A percentile compares a stretch with the other conserved stretches of the same genome.
Conservation (phyloP, 352 stramenopile species). For the Stephanocyclus meneghinianus region DNA sequence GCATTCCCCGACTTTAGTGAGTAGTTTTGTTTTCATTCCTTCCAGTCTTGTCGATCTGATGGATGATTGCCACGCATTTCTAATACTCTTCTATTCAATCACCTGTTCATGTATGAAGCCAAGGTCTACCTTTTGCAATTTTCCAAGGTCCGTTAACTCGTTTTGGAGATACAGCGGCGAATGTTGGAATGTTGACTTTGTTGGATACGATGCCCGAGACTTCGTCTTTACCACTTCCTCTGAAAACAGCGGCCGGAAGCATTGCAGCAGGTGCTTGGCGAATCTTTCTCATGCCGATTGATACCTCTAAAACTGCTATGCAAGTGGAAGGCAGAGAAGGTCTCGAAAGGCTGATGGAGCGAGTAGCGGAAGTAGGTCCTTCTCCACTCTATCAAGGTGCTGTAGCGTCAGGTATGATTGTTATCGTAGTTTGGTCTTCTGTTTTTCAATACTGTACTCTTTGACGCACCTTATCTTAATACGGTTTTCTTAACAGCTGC, state of each 20-base stretch:
- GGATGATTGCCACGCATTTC: background rate
- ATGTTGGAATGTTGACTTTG: slow-evolving; percentile 86
- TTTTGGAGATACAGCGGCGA: slow-evolving; percentile 89
- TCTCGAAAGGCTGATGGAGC: slow-evolving; percentile 61
- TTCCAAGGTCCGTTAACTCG: slow-evolving; percentile 84
- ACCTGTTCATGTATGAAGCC: slow-evolving; percentile 18
- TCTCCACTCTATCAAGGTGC: slow-evolving; percentile 84
- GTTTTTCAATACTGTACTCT: too few species aligned
- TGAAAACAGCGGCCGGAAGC: slow-evolving; percentile 84
- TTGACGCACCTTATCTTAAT: too few species aligned
- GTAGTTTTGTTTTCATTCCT: background rate
- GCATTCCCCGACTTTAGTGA: slow-evolving; percentile 85
- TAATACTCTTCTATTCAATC: background rate
- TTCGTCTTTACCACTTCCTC: slow-evolving; percentile 77
- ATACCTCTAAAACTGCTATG: slow-evolving; percentile 82
- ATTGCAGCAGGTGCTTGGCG: slow-evolving; percentile 84
- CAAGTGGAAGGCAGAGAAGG: slow-evolving; percentile 86
- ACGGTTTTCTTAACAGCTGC: too few species aligned
- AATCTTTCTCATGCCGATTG: slow-evolving; percentile 88
- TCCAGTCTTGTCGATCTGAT: background rate
- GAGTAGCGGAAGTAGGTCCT: slow-evolving; percentile 70
- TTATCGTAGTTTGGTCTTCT: too few species aligned
- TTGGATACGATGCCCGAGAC: slow-evolving; percentile 84
- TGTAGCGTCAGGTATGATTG: slow-evolving; percentile 55
- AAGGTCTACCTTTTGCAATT: slow-evolving; percentile 83